Base-by-base conservation (phyloP, 1,139 yeast genomes). In the Geotrichum citri-aurantii region DNA sequence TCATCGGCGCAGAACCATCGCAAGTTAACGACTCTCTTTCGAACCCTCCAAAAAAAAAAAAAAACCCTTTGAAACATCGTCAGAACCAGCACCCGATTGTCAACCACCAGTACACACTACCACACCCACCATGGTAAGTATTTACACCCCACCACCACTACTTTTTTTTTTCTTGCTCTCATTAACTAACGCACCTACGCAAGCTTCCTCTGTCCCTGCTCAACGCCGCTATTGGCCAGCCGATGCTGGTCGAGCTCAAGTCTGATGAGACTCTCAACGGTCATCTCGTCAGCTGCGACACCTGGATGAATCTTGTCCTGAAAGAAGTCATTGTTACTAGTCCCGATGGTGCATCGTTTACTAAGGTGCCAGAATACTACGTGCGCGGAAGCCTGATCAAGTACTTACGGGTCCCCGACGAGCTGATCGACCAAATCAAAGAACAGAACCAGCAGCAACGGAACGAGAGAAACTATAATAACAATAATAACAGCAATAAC, bases 231-330 rank as follows among this genome's bases (percentile, higher is more conserved):
- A 92, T 90, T 73, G 93, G 91, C 61, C 92, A 89, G 69, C 89
- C 91, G 48, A 81, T 93, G 69, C 81, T 88, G 69, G 91, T 95
- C 59, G 99, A 93, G 73, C 82, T 95, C 71, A 95, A 95, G 73
- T 86, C 87, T 59, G 97, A 98, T 40, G 97, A 90, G 69, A 85
- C 95, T 14, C 79, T 91, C 61, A 88, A 87, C 69, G 99, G 99
- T 48, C 83, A 82, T 62, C 79, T 95, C 63, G 82, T 85, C 61
- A 88, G 88, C 69, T 91, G 96, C 68, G 99, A 95, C 71, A 85
- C 90, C 48, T 90, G 96, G 92, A 95, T 95, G 99, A 93, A 93
- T 71, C 78, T 95, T 66, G 89, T 96, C 0, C 78, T 95, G 59
- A 79, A 79, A 50, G 85, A 91, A 65, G 98, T 88, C 24, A 82